Base-by-base conservation (phyloP, 2,329 filamentous ascomycete species). In the Dryadomyces quercus-mongolicae region DNA sequence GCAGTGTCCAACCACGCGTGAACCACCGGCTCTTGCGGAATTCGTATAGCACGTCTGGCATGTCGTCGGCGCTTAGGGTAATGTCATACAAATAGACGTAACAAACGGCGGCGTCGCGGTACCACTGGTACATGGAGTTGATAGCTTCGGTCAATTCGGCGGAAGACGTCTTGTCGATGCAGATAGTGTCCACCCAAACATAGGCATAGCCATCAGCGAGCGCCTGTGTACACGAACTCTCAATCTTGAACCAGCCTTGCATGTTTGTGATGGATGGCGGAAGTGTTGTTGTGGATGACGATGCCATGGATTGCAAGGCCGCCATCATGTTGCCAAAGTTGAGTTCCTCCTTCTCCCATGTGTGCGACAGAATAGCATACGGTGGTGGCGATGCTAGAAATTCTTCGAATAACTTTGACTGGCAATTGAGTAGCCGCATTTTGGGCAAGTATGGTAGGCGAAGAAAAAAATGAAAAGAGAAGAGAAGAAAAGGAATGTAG, bases 1-100 rank as follows among this genome's bases (percentile, higher is more conserved):
- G 61, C 40, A 62, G 48, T 22, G 59, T 62, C 61, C 60, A 62
- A 2, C 53, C 53, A 6, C 53, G 48, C 20, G 42, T 47, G 15
- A 51, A 54, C 53, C 53, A 54, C 13, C 60, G 48, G 16, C 52
- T 59, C 54, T 12, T 7, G 9, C 3, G 10, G 36, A 48, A 48
- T 15, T 18, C 22, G 31, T 22, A 53, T 47, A 4, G n/a, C 15
- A 54, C 25, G 40, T 4, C 9, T 8, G 16, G 22, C 20, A 5
- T 51, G 25, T 31, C 25, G 4, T 31, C 25, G 4, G 4, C 31
- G 2, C n/a, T 36, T 1, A 36, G 16, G 3, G 20, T 34, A 15
- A 40, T 40, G 20, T 59, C 56, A 36, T 50, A 52, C 2, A 60
- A 57, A 21, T 56, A 55, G 22, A 54, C 59, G 12, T 57, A 58